Conservation (phyloP, 257 asterid species). For the Misopates orontium region DNA sequence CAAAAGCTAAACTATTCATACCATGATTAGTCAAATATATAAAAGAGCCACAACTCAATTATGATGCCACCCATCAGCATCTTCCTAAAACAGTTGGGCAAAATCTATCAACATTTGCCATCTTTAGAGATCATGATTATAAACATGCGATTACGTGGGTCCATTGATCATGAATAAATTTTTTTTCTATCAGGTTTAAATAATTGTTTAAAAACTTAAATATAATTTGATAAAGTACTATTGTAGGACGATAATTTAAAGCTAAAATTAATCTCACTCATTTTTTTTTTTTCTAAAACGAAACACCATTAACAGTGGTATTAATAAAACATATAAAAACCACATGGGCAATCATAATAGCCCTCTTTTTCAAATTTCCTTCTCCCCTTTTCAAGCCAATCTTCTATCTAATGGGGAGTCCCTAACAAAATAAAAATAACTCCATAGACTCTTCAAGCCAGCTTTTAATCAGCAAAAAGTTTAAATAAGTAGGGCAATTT, state of each 20-base stretch:
- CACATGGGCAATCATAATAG: too few species aligned
- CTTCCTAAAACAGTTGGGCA: constrained; percentile 5
- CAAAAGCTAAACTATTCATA: background rate
- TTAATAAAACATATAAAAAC: constrained; percentile 35
- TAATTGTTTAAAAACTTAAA: too few species aligned
- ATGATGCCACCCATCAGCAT: constrained; percentile 35
- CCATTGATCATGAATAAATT: constrained; percentile 9
- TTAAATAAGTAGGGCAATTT: constrained; percentile 27
- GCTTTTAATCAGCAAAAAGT: constrained; percentile 24
- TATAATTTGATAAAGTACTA: too few species aligned
- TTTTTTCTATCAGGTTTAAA: background rate
- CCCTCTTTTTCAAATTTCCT: too few species aligned
- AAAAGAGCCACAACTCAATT: constrained; percentile 22
- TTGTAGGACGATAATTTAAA: too few species aligned
- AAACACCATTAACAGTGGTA: too few species aligned
- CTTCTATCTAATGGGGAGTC: constrained; percentile 39
- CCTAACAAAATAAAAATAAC: constrained; percentile 22
- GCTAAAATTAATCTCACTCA: too few species aligned
- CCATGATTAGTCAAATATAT: constrained; percentile 19
- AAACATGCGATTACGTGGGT: constrained; percentile 26
- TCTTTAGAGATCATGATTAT: constrained; percentile 32
- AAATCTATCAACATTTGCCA: constrained; percentile 14
- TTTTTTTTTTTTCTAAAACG: too few species aligned
- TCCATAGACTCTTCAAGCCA: constrained; percentile 51
- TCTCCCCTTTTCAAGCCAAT: constrained; percentile 30